These are phyloP conservation scores for Leishmania braziliensis DNA, from an alignment of 208 protist genomes.

Conservation along the genomic window DNA sequence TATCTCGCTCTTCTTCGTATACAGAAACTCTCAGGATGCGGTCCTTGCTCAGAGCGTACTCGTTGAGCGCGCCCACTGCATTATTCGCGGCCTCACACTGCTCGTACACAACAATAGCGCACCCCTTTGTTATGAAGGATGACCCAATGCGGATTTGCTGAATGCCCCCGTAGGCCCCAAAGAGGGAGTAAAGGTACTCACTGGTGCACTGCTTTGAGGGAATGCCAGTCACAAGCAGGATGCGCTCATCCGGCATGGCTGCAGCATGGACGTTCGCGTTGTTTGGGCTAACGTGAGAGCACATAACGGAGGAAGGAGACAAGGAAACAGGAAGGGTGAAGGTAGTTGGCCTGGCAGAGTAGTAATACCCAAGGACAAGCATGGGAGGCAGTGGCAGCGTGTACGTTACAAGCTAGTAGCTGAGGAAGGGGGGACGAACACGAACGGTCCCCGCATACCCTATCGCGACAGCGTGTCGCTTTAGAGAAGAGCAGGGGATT, in stretches of 20 bases:
- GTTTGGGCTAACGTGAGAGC: neutral
- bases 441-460: neutral
- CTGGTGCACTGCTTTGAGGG: slow-evolving; percentile 71
- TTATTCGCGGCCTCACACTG: slow-evolving; percentile 75
- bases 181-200: slow-evolving; percentile 84
- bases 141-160: slow-evolving; percentile 79
- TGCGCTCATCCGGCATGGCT: slow-evolving; percentile 81
- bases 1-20: slow-evolving; percentile 82
- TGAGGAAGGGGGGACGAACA: neutral
- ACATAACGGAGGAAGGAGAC: neutral
- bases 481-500: neutral
- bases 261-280: neutral
- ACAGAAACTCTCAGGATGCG: slow-evolving; percentile 74
- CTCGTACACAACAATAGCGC: slow-evolving; percentile 88
- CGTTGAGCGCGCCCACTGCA: slow-evolving; percentile 69
- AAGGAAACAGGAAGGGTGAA: neutral
- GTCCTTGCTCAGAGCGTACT: slow-evolving; percentile 70
- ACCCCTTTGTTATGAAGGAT: slow-evolving; percentile 71
- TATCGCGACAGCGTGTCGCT: neutral
- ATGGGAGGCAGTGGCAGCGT: neutral
- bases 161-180: slow-evolving; percentile 81
- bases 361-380: slow-evolving; percentile 1
- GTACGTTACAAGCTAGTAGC: neutral
- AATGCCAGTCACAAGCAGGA: slow-evolving; percentile 84
- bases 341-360: neutral